These are phyloP conservation scores for Cordyceps farinosa DNA, from an alignment of 2,329 filamentous ascomycete genomes.

Conservation along the genomic window DNA sequence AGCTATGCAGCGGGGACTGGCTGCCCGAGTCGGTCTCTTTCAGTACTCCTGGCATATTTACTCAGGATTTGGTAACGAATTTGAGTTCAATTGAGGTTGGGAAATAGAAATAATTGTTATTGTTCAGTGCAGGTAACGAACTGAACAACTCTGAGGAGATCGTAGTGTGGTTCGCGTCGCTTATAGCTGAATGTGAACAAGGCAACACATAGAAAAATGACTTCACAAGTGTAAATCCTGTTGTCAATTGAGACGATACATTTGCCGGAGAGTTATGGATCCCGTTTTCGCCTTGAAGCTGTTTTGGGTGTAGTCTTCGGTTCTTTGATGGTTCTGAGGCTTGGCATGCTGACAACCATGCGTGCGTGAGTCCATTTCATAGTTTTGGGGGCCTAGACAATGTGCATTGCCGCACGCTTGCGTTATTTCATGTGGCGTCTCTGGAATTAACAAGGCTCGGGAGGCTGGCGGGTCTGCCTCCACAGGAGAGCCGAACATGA, in stretches of 20 bases:
- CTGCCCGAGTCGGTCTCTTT: background rate
- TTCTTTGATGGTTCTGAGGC: background rate
- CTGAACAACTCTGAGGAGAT: background rate
- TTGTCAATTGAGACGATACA: background rate
- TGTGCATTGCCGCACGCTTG: background rate
- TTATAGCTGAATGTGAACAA: background rate
- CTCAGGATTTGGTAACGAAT: background rate
- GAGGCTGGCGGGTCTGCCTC: background rate
- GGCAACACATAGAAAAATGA: background rate
- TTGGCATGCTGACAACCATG: background rate
- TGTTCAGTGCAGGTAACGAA: background rate
- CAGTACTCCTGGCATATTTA: background rate
- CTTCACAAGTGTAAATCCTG: background rate
- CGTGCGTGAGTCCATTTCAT: background rate
- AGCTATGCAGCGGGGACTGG: background rate
- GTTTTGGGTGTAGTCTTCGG: background rate
- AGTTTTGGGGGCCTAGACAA: background rate
- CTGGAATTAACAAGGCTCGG: background rate
- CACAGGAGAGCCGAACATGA: background rate
- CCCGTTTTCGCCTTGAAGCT: background rate
- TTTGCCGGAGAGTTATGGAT: background rate
- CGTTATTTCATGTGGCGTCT: background rate
- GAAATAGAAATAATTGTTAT: background rate
- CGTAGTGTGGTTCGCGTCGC: background rate
- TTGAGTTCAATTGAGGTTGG: background rate